Evolutionary conservation across 2,329 filamentous ascomycete genomes (phyloP), one percentile per base, ranked within the genome.

Genomic region (Colletotrichum sidae): DNA sequence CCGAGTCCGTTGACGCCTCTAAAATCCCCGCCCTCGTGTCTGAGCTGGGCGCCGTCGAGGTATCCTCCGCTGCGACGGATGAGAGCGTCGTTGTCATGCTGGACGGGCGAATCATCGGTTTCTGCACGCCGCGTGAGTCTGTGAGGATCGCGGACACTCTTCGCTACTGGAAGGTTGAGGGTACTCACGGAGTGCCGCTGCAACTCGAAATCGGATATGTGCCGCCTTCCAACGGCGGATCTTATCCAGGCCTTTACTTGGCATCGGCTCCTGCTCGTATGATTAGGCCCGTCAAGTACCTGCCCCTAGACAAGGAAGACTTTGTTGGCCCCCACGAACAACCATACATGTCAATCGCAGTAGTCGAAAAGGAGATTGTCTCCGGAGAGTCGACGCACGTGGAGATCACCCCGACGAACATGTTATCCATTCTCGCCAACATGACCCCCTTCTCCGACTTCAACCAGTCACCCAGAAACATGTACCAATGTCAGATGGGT

Each of bases 401-500:
- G 49, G 96, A 99, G 78, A 92, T 92, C 72, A 91, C 94, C 63
- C 94, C 96, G 2, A 99, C 96, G 38, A 96, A 98, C 79, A 98
- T 99, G 70, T 88, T 99, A 34, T 98, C 95, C 8, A 98, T 99
- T 69, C 86, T 99, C 55, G 96, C 96, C 73, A 98, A 98, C 80
- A 97, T 97, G 91, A 99, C 96, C 0, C 96, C 96, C 4, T 99
- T 99, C 80, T 97, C 95, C 51, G 93, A 99, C 77, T 97, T 97
- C 81, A 99, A 99, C 80, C 96, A 99, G 79, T 97, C 94, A 12
- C 96, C 96, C 2, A 87, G 96, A 86, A 99, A 99, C 80, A 98
- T 98, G 95, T 99, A 98, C 77, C 93, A 97, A 77, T 97, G 94
- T 81, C 96, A 98, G 84, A 98, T 98, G 96, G 94, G 93, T 81